Evolutionary conservation across 352 stramenopile genomes (phyloP).

Genomic region (Thraustochytrium sp.): DNA sequence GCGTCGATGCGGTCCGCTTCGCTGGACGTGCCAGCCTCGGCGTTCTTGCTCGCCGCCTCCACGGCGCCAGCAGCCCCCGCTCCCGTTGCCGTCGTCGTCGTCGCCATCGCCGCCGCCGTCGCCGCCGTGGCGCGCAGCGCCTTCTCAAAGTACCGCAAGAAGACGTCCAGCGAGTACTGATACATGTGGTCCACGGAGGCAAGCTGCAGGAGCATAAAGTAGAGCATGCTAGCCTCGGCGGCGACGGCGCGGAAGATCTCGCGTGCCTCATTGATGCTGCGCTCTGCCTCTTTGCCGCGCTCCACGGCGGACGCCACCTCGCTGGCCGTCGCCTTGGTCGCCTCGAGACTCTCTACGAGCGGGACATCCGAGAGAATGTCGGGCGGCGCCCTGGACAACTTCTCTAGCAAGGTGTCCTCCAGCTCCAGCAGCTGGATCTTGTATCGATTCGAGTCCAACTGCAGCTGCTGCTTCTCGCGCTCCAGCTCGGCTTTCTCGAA

Average conservation of each 20-base stretch:
- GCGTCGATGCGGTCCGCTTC: too few species aligned
- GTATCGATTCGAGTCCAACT: constrained; percentile 83
- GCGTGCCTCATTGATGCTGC: constrained; percentile 86
- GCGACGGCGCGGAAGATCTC: constrained; percentile 87
- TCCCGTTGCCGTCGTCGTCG: background rate
- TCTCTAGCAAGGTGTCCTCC: constrained; percentile 89
- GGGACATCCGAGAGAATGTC: constrained; percentile 92
- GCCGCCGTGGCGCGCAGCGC: constrained; percentile 64
- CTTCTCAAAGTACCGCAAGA: constrained; percentile 94
- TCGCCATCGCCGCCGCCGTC: background rate
- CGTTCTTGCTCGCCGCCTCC: background rate
- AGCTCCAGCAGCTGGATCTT: constrained; percentile 92
- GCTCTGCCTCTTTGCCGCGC: constrained; percentile 86
- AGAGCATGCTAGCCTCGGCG: constrained; percentile 90
- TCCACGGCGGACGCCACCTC: constrained; percentile 90
- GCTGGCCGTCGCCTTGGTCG: constrained; percentile 89
- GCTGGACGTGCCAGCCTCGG: too few species aligned
- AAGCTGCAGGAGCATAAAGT: constrained; percentile 92
- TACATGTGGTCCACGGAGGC: constrained; percentile 96
- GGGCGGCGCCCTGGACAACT: constrained; percentile 86
- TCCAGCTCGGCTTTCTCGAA: constrained; percentile 89
- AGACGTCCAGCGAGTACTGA: constrained; percentile 92
- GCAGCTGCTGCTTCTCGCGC: constrained; percentile 84
- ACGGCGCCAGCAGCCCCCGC: background rate
- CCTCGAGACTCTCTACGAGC: constrained; percentile 89